phyloP scores from a whole-genome alignment of 192 early-diverging fungal genomes.

The Linnemannia zychae region DNA sequence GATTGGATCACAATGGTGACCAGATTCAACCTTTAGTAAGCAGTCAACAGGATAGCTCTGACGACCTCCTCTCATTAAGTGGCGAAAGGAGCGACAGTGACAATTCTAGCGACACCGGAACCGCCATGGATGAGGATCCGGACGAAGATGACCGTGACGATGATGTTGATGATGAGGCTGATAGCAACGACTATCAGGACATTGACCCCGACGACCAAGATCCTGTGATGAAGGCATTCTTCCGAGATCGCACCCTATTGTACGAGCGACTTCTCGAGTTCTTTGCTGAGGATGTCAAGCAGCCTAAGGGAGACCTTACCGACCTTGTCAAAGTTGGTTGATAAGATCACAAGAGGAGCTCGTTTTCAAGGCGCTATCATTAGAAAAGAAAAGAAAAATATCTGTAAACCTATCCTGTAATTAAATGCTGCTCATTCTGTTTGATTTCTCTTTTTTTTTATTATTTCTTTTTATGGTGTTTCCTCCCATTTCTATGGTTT shows the following conservation, averaged over 20 bases:
- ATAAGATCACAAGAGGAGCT: too few relatives aligned
- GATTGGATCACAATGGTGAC: constrained; percentile 33
- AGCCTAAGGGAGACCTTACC: constrained; percentile 79
- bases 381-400: constrained; percentile 11
- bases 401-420: background rate
- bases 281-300: constrained; percentile 82
- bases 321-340: constrained; percentile 72
- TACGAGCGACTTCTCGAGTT: constrained; percentile 80
- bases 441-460: background rate
- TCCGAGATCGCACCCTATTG: constrained; percentile 67
- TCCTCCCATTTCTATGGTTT: background rate
- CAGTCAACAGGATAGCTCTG: background rate
- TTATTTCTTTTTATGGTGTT: background rate
- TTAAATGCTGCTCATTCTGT: background rate
- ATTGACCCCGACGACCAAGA: constrained; percentile 5
- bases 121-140: constrained; percentile 3
- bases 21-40: background rate
- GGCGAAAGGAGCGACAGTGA: background rate
- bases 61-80: background rate
- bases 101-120: background rate
- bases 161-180: background rate
- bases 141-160: background rate
- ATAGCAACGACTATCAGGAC: constrained; percentile 16
- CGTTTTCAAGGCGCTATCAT: too few relatives aligned
- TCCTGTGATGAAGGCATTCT: constrained; percentile 23